A percentile compares a stretch with the other conserved stretches of the same genome.
Evolutionary conservation across 441 rosid species (phyloP).

Genomic region (Eruca vesicaria): DNA sequence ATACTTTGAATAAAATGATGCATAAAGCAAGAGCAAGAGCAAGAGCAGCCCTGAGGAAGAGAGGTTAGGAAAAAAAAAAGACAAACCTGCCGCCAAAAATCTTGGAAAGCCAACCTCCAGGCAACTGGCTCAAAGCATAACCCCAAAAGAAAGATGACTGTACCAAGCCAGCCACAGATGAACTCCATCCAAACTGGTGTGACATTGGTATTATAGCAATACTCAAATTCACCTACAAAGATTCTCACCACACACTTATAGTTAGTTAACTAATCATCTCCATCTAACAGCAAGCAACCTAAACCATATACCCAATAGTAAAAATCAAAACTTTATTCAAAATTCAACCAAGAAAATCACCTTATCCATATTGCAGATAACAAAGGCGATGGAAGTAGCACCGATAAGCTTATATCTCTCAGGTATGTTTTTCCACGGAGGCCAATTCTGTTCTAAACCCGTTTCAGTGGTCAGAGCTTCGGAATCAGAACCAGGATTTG

Average conservation of each 20-base stretch:
- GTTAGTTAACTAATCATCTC: not conserved
- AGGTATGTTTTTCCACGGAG: constrained; percentile 78
- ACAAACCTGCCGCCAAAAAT: constrained; percentile 90
- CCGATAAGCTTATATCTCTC: constrained; percentile 81
- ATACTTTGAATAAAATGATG: not conserved
- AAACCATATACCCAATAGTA: not conserved
- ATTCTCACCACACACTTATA: not conserved
- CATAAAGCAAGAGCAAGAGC: not conserved
- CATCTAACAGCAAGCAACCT: not conserved
- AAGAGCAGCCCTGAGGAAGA: constrained; percentile 6
- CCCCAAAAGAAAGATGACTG: constrained; percentile 98
- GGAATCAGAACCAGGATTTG: constrained; percentile 24
- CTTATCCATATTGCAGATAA: constrained; percentile 96
- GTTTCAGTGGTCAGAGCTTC: constrained; percentile 34
- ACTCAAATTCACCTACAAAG: constrained; percentile 80
- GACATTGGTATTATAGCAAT: constrained; percentile 95
- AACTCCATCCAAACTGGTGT: constrained; percentile 88
- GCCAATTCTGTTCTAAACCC: constrained; percentile 62
- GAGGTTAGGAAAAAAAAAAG: not conserved
- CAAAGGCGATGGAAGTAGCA: constrained; percentile 86
- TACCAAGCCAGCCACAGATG: constrained; percentile 83
- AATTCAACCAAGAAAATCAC: constrained; percentile 24
- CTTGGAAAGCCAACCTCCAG: constrained; percentile 95
- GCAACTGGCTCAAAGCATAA: constrained; percentile 89
- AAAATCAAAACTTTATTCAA: not conserved